Conservation (phyloP, 371 early-diverging fungal species). For the Mortierella sp. region DNA sequence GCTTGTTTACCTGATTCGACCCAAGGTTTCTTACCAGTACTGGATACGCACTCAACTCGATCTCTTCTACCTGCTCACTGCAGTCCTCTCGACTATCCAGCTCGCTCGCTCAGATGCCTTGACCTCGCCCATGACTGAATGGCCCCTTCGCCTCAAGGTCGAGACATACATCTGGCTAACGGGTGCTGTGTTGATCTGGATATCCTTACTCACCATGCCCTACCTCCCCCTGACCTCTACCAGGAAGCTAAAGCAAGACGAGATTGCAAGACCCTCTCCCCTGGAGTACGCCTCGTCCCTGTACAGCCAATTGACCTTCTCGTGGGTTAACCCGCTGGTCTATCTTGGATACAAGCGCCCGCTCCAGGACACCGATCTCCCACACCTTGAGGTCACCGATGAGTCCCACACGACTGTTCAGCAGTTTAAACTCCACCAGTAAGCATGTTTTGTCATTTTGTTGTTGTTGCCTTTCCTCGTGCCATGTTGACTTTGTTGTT, state of each 20-base stretch:
- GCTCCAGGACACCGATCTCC: conserved; percentile 66
- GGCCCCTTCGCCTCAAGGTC: conserved; percentile 39
- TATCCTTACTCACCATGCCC: conserved; percentile 37
- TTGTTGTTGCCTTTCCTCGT: neutral
- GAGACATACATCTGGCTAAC: conserved; percentile 26
- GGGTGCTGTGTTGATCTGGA: conserved; percentile 31
- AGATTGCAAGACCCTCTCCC: conserved; percentile 57
- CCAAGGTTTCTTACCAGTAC: conserved; percentile 24
- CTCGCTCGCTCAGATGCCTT: conserved; percentile 15
- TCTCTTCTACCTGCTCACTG: conserved; percentile 33
- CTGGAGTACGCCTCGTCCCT: conserved; percentile 66
- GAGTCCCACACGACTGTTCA: conserved; percentile 28
- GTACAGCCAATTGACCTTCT: conserved; percentile 67
- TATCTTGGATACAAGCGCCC: conserved; percentile 64
- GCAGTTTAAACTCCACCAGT: conserved; percentile 35
- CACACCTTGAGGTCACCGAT: conserved; percentile 51
- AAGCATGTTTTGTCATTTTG: conserved; percentile 6
- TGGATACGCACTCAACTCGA: conserved; percentile 55
- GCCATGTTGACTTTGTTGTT: too few species aligned
- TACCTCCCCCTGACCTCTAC: conserved; percentile 15
- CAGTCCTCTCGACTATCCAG: conserved; percentile 14
- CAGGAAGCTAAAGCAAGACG: conserved; percentile 29
- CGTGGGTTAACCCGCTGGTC: conserved; percentile 68
- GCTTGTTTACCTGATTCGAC: conserved; percentile 26
- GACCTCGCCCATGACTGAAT: conserved; percentile 13